Evolutionary conservation across 805 yeast genomes (phyloP), one percentile per base, ranked within the genome.

Genomic region (Metschnikowia cubensis): DNA sequence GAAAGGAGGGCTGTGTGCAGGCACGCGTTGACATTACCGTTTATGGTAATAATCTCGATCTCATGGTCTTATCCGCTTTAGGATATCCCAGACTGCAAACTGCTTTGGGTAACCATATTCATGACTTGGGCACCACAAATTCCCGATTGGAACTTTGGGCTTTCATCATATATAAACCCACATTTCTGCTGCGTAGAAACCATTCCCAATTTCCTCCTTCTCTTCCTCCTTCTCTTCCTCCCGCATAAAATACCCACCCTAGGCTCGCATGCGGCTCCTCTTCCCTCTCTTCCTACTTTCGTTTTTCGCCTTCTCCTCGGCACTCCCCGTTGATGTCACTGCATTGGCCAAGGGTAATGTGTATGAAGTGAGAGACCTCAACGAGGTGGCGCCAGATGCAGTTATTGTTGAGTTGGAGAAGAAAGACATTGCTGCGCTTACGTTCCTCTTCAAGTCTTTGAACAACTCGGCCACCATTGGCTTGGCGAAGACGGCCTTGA

Each of bases 401-500:
- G 51, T 39, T 10, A 15, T 40, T 10, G 48, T 49, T 3, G 45
- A 43, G 33, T 40, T 48, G 43, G 49, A 50, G 3, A 58, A 55
- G 42, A 52, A 50, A 48, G 59, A 56, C 31, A 52, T 56, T 38
- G 54, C 59, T 4, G 52, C 61, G 18, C 59, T 66, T 32, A 65
- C 69, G 2, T 31, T 49, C 2, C 58, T 65, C 22, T 62, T 65
- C 45, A 53, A 53, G 15, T 49, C 53, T 2, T 54, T 65, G 47
- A 58, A 57, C 46, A 53, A 60, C 31, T 54, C 62, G 11, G 64
- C 61, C n/a, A 46, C 60, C n/a, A 58, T 60, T 6, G 46, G 45
- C 31, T 43, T 64, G 35, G 51, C 61, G 2, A 62, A 63, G 20
- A 42, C 59, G 5, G 63, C 64, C 7, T 59, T 59, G 17, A 52